A percentile compares a stretch with the other conserved stretches of the same genome.
Evolutionary conservation across 2,329 filamentous ascomycete genomes (phyloP).

Genomic region (Microcyclospora pomicola): DNA sequence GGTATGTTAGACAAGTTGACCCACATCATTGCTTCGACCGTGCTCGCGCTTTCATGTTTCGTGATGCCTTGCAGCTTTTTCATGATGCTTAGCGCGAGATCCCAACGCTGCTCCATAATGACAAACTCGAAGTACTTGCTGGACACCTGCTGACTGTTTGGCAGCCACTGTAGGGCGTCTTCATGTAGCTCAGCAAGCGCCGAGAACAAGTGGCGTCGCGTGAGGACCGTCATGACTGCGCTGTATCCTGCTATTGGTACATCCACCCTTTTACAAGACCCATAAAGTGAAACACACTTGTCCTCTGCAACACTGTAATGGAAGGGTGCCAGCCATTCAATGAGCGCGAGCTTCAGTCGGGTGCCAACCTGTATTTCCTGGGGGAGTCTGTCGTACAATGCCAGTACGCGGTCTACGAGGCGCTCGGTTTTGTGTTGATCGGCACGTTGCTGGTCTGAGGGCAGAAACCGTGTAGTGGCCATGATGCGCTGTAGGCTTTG

Average conservation of each 20-base stretch:
- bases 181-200: constrained; percentile 10
- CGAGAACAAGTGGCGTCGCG: constrained; percentile 6
- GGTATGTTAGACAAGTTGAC: constrained; percentile 9
- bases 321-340: constrained; percentile 13
- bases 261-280: constrained; percentile 9
- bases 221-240: constrained; percentile 8
- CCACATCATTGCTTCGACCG: constrained; percentile 12
- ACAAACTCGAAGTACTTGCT: constrained; percentile 10
- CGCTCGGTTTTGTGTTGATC: no score
- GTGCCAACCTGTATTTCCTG: constrained; percentile 10
- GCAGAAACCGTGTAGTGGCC: background rate
- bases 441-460: no score
- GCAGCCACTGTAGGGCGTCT: constrained; percentile 15
- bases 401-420: constrained; percentile 16
- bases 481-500: constrained; percentile 2
- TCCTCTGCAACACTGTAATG: constrained; percentile 8
- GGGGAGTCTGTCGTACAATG: constrained; percentile 22
- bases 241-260: constrained; percentile 13
- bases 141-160: constrained; percentile 13
- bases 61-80: background rate
- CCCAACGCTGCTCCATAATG: constrained; percentile 7
- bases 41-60: constrained; percentile 1
- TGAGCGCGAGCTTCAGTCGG: constrained; percentile 13
- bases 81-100: constrained; percentile 9
- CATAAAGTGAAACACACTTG: constrained; percentile 14